phyloP scores from a whole-genome alignment of 2,329 filamentous ascomycete species.

The Cercospora citrullina region DNA sequence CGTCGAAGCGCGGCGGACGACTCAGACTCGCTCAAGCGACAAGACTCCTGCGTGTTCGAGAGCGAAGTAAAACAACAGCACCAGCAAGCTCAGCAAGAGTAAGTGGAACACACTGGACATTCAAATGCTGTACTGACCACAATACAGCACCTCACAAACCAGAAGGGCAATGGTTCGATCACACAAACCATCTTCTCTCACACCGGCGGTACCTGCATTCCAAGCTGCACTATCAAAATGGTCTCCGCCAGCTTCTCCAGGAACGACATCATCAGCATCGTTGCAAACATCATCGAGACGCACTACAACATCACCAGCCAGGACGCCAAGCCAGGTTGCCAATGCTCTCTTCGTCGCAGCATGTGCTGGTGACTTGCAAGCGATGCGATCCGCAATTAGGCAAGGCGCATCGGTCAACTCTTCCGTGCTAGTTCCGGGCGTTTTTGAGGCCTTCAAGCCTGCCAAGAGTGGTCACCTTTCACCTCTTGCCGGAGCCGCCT shows the following conservation, averaged over 20 bases:
- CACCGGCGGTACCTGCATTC: slow-evolving; percentile 29
- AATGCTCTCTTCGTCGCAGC: slow-evolving; percentile 34
- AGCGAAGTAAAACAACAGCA: slow-evolving; percentile 7
- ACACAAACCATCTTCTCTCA: slow-evolving; percentile 26
- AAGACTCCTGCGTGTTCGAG: slow-evolving; percentile 27
- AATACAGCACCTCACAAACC: slow-evolving; percentile 16
- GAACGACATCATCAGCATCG: slow-evolving; percentile 31
- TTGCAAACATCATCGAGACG: slow-evolving; percentile 16
- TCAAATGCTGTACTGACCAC: slow-evolving; percentile 13
- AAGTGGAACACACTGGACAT: background rate
- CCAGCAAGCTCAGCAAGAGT: background rate
- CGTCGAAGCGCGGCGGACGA: slow-evolving; percentile 14
- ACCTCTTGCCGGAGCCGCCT: slow-evolving; percentile 37
- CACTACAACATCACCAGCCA: slow-evolving; percentile 15
- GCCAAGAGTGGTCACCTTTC: slow-evolving; percentile 37
- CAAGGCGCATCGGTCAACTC: slow-evolving; percentile 35
- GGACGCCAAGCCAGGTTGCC: slow-evolving; percentile 23
- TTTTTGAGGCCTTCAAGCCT: slow-evolving; percentile 39
- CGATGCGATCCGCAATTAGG: slow-evolving; percentile 31
- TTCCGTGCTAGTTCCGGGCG: slow-evolving; percentile 29
- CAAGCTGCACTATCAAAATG: slow-evolving; percentile 33
- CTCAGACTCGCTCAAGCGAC: slow-evolving; percentile 22
- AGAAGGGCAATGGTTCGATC: slow-evolving; percentile 19
- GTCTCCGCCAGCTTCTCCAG: slow-evolving; percentile 37
- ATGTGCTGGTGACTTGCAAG: slow-evolving; percentile 34